Base-by-base conservation (phyloP, 768 basidiomycete species). In the Podaxis mareebaensis region DNA sequence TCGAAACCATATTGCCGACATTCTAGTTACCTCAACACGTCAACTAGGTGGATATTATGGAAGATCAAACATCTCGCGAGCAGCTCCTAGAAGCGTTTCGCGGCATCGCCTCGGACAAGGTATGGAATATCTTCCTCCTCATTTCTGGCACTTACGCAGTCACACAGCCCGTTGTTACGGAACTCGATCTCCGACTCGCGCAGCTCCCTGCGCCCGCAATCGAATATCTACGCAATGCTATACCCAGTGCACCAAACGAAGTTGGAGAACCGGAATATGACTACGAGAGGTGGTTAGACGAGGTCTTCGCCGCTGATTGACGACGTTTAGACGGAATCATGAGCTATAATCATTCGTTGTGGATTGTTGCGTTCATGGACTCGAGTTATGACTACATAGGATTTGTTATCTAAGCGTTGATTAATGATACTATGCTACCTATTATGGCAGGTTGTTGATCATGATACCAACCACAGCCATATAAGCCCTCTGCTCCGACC, bases 51-150 rank as follows among this genome's bases (percentile, higher is more conserved):
- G 95, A 95, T 28, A 95, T 97, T 65, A 95, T 87, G 30, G 96
- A 99, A 77, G 97, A 99, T 72, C 93, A 97, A 61, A 95, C 93
- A 3, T 91, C 95, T 3, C 85, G 91, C 0, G 94, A 95, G 44
- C 96, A 98, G 70, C 83, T 99, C 67, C 87, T 91, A 20, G 94
- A 95, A 63, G 88, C 96, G 1, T 99, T 99, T 86, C 88, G 93
- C 30, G 92, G 92, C 3, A 91, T 97, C 15, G 94, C 96, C 0
- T 84, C 81, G 10, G 90, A 95, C 72, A 98, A 98, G 86, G 96
- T 92, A 59, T 33, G 81, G 65, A 36, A 3, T 36, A 1, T 42
- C 51, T 42, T 48, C 51, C 58, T 46, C 33, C 40, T 20, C 24
- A 36, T 20, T 28, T 30, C 8, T 53, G 30, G 49, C 42, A 26